phyloP scores from a whole-genome alignment of 169 alveolate genomes.

The Cryptosporidium sp. region DNA sequence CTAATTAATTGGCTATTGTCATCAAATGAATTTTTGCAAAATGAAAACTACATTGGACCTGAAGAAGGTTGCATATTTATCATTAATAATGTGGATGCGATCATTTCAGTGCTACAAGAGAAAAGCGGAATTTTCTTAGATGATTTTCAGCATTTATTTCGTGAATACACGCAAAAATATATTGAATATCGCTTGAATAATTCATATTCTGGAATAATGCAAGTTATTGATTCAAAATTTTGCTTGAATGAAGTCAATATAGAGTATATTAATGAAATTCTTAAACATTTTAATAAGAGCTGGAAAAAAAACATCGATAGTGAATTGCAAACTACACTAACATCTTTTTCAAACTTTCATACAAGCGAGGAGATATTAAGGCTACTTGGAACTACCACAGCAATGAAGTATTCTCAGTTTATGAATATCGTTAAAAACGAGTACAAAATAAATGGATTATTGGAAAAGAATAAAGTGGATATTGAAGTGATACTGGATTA shows the following conservation, averaged over 20 bases:
- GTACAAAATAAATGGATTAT: background rate
- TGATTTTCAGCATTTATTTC: constrained; percentile 20
- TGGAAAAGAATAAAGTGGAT: constrained; percentile 4
- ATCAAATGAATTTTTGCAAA: constrained; percentile 16
- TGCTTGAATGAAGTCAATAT: background rate
- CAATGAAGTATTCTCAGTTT: constrained; percentile 45
- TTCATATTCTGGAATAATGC: background rate
- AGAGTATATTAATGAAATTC: background rate
- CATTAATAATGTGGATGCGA: constrained; percentile 38
- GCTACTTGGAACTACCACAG: constrained; percentile 35
- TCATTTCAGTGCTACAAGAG: constrained; percentile 24
- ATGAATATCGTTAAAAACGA: background rate
- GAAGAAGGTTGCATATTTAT: constrained; percentile 48
- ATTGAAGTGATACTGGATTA: constrained; percentile 37
- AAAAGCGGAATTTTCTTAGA: constrained; percentile 4
- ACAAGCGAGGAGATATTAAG: constrained; percentile 63
- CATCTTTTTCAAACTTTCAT: constrained; percentile 41
- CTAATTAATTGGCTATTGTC: constrained; percentile 28
- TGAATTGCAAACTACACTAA: constrained; percentile 25
- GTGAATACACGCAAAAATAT: constrained; percentile 56
- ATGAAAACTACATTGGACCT: background rate
- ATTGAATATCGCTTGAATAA: constrained; percentile 34
- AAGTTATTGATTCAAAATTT: background rate
- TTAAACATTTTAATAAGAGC: background rate
- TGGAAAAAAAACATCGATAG: constrained; percentile 47